Evolutionary conservation across 1,139 yeast species (phyloP).

Genomic region (Candida neerlandica): DNA sequence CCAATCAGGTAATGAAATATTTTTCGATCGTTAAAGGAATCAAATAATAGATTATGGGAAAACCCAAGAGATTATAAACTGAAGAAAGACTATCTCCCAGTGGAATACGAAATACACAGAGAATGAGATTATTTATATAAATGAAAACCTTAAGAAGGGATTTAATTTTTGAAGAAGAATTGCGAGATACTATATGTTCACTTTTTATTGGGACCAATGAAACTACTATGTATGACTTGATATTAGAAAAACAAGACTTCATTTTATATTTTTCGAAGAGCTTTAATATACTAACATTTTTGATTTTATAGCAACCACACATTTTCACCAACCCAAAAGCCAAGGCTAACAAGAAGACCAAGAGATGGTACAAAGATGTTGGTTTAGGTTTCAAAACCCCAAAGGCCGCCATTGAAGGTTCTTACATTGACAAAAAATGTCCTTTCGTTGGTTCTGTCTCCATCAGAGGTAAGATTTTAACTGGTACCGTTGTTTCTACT

Average conservation of each 20-base stretch:
- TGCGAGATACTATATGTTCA: background rate
- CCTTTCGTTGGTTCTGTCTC: constrained; percentile 97
- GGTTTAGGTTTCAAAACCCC: constrained; percentile 99
- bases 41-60: background rate
- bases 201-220: no score
- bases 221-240: no score
- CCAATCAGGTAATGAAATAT: no score
- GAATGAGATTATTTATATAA: no score
- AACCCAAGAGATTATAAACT: no score
- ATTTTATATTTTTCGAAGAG: background rate
- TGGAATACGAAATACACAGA: background rate
- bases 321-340: constrained; percentile 99
- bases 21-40: background rate
- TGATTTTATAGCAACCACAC: constrained; percentile 91
- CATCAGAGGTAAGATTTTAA: constrained; percentile 99
- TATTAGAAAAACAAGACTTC: background rate
- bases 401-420: constrained; percentile 96
- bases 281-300: constrained; percentile 2
- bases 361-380: constrained; percentile 99
- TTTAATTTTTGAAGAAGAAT: background rate
- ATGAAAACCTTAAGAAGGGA: no score
- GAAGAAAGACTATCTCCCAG: background rate
- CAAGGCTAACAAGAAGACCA: constrained; percentile 97
- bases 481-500: constrained; percentile 99
- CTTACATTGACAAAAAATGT: constrained; percentile 99